Conservation (phyloP, 129 eudicot genomes). For the Artemisia tridentata region DNA sequence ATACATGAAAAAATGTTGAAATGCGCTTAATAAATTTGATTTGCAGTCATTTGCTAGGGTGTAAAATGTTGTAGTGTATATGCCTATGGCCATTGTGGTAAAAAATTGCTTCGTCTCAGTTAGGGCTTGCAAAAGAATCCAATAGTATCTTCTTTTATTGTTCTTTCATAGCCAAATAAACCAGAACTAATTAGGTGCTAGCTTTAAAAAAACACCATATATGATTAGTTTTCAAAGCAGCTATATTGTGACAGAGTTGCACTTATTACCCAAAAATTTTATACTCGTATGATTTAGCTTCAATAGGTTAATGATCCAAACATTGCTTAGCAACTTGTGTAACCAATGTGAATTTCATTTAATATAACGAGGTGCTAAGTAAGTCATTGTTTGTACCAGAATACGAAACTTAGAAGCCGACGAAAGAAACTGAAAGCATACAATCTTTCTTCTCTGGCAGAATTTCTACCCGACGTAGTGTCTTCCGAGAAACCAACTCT, state of each 20-base stretch:
- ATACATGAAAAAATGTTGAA: too few species aligned
- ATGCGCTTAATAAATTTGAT: too few species aligned
- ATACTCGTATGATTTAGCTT: neutral
- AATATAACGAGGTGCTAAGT: constrained; percentile 4
- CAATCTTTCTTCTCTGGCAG: constrained; percentile 66
- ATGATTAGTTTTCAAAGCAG: neutral
- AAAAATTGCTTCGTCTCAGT: neutral
- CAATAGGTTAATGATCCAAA: neutral
- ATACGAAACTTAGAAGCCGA: constrained; percentile 44
- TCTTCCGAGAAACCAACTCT: constrained; percentile 34
- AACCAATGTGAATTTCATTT: neutral
- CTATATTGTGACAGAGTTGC: neutral
- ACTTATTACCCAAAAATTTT: neutral
- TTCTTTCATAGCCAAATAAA: neutral
- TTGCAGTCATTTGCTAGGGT: too few species aligned
- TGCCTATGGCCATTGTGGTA: too few species aligned
- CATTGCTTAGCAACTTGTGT: neutral
- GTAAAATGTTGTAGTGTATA: too few species aligned
- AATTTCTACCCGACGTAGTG: constrained; percentile 57
- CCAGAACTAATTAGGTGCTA: neutral
- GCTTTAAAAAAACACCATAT: neutral
- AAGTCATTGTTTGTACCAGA: constrained; percentile 30
- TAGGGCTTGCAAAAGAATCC: neutral
- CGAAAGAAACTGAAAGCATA: constrained; percentile 73
- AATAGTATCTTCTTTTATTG: neutral